Conservation (phyloP, 2,329 filamentous ascomycete genomes). For the Dothidotthia symphoricarpi region DNA sequence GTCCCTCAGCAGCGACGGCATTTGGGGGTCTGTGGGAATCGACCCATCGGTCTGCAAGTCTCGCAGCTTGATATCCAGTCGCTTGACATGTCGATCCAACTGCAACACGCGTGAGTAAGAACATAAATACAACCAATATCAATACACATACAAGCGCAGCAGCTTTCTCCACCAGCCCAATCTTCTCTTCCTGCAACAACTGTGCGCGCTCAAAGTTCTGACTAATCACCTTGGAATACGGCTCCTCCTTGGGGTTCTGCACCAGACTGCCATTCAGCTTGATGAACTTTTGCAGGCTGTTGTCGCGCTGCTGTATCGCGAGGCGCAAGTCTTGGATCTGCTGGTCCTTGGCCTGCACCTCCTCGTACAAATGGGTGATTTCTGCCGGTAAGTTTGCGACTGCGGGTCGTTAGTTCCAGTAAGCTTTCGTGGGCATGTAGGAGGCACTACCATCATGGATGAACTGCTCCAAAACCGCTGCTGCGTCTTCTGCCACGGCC, state of each 20-base stretch:
- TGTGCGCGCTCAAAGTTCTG: conserved; percentile 69
- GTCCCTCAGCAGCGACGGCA: conserved; percentile 58
- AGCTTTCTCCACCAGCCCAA: conserved; percentile 65
- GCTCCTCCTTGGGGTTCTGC: conserved; percentile 72
- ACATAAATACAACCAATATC: neutral
- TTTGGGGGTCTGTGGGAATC: conserved; percentile 57
- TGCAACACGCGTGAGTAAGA: conserved; percentile 20
- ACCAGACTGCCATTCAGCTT: conserved; percentile 72
- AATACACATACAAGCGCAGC: conserved; percentile 55
- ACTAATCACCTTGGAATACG: conserved; percentile 63
- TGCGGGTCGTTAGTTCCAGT: conserved; percentile 22
- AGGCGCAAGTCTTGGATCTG: conserved; percentile 67
- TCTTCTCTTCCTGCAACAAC: conserved; percentile 71
- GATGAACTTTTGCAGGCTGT: conserved; percentile 77
- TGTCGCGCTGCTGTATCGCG: conserved; percentile 69
- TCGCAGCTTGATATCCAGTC: conserved; percentile 60
- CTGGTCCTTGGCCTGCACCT: conserved; percentile 76
- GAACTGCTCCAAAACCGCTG: conserved; percentile 76
- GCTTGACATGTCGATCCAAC: conserved; percentile 63
- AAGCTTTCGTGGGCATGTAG: neutral
- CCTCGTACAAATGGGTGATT: conserved; percentile 78
- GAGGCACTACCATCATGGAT: conserved; percentile 59
- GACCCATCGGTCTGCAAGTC: conserved; percentile 60
- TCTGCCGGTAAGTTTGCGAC: conserved; percentile 79
- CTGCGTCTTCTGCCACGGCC: conserved; percentile 57